These are phyloP conservation scores for Phytophthora pinifolia DNA, from an alignment of 352 stramenopile species.

Conservation along the genomic window DNA sequence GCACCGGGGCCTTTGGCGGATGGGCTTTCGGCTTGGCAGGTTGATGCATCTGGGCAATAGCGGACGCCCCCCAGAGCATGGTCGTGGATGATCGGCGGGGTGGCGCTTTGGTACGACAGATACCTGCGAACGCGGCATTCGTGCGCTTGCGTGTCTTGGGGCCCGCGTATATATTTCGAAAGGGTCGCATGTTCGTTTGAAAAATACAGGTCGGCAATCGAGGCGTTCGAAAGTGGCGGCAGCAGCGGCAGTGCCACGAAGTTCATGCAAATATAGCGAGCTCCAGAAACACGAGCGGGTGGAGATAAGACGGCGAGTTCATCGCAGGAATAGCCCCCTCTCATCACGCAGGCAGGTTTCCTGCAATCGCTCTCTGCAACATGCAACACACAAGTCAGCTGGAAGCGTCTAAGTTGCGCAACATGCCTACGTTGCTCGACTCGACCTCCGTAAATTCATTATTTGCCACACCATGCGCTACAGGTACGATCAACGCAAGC, in stretches of 20 bases:
- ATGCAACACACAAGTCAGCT: too few relatives aligned
- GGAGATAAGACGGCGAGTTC: constrained; percentile 18
- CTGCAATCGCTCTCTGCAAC: too few relatives aligned
- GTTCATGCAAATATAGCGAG: constrained; percentile 9
- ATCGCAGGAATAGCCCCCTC: constrained; percentile 17
- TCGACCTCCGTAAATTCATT: neutral
- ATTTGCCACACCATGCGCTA: constrained; percentile 7
- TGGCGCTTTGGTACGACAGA: constrained; percentile 19
- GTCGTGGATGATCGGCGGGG: constrained; percentile 21
- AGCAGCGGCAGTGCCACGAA: neutral
- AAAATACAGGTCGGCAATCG: constrained; percentile 15
- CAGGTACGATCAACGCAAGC: constrained; percentile 14
- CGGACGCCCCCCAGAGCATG: constrained; percentile 19
- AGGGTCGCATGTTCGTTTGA: too few relatives aligned
- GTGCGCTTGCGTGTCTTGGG: constrained; percentile 30
- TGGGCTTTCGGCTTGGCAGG: constrained; percentile 19
- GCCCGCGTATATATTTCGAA: constrained; percentile 22
- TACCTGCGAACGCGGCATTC: constrained; percentile 19
- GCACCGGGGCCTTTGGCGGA: constrained; percentile 9
- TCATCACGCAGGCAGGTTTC: too few relatives aligned
- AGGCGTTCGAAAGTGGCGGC: constrained; percentile 13
- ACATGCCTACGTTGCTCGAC: too few relatives aligned
- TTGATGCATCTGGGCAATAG: constrained; percentile 14
- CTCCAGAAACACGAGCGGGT: neutral
- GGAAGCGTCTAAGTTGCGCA: too few relatives aligned